phyloP scores from a whole-genome alignment of 805 yeast species.

The Kuraishia hungarica region DNA sequence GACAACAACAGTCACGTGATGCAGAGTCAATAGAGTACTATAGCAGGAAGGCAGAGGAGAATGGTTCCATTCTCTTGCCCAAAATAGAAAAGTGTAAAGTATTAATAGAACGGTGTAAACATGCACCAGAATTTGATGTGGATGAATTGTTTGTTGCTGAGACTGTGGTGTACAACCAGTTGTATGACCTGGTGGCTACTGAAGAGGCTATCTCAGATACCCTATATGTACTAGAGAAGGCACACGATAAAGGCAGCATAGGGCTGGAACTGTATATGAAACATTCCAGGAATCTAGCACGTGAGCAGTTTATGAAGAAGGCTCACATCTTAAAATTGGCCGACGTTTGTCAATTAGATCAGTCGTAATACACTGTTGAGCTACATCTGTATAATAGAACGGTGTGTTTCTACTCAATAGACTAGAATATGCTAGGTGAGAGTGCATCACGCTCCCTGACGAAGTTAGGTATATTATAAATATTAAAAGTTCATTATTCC shows the following conservation, averaged over 20 bases:
- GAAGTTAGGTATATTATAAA: too few relatives aligned
- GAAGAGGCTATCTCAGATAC: conserved; percentile 71
- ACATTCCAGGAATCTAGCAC: conserved; percentile 41
- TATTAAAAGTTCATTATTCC: too few relatives aligned
- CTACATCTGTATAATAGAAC: too few relatives aligned
- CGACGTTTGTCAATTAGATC: conserved; percentile 18
- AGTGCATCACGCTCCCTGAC: too few relatives aligned
- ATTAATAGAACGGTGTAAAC: conserved; percentile 18
- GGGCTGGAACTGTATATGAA: conserved; percentile 32
- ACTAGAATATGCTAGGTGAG: too few relatives aligned
- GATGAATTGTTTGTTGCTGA: conserved; percentile 41
- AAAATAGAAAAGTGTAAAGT: conserved; percentile 19
- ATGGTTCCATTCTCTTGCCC: conserved; percentile 12
- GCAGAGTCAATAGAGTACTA: conserved; percentile 9
- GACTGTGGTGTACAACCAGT: conserved; percentile 47
- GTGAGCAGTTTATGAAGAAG: conserved; percentile 54
- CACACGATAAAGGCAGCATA: conserved; percentile 41
- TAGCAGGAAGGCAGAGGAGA: conserved; percentile 12
- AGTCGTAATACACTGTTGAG: not conserved
- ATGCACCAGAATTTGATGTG: conserved; percentile 23
- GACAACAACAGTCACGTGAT: conserved; percentile 11
- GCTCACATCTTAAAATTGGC: conserved; percentile 30
- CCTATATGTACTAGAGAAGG: conserved; percentile 44
- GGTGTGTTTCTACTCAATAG: too few relatives aligned
- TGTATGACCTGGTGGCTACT: conserved; percentile 54